Conservation (phyloP, 148 eudicot species). For the Arctostaphylos glauca region DNA sequence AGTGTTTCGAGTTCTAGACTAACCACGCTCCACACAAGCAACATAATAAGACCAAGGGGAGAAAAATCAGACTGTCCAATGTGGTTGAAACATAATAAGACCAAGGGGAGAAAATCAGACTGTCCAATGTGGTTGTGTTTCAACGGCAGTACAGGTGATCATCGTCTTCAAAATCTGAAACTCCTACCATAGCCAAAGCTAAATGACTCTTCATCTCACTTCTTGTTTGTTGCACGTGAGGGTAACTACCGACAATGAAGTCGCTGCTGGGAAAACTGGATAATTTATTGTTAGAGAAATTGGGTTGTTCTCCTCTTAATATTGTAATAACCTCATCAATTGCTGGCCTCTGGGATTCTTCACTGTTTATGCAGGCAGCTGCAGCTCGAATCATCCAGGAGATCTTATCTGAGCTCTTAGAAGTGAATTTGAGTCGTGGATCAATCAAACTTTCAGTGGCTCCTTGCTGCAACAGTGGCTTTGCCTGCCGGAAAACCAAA, state of each 20-base stretch:
- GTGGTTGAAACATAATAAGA: not conserved
- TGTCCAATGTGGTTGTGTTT: not conserved
- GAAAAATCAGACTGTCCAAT: not conserved
- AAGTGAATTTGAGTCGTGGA: slow-evolving; percentile 54
- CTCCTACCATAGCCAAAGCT: slow-evolving; percentile 90
- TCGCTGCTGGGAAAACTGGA: slow-evolving; percentile 29
- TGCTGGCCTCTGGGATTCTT: slow-evolving; percentile 70
- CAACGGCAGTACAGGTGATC: slow-evolving; percentile 54
- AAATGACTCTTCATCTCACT: slow-evolving; percentile 68
- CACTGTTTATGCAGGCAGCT: slow-evolving; percentile 64
- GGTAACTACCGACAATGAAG: slow-evolving; percentile 26
- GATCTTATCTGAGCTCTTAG: slow-evolving; percentile 49
- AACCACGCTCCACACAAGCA: not conserved
- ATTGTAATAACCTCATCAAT: slow-evolving; percentile 62
- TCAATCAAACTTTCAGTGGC: slow-evolving; percentile 52
- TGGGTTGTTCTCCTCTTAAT: slow-evolving; percentile 53
- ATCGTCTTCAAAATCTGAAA: slow-evolving; percentile 65
- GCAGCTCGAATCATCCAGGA: slow-evolving; percentile 75
- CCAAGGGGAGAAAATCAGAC: not conserved
- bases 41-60: not conserved
- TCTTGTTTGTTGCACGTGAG: slow-evolving; percentile 45
- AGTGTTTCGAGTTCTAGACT: not conserved
- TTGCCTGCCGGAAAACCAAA: slow-evolving; percentile 55
- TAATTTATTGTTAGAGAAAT: slow-evolving; percentile 38
- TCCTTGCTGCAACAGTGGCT: slow-evolving; percentile 76